Conservation (phyloP, 257 asterid genomes). For the Fraxinus cuspidata region DNA sequence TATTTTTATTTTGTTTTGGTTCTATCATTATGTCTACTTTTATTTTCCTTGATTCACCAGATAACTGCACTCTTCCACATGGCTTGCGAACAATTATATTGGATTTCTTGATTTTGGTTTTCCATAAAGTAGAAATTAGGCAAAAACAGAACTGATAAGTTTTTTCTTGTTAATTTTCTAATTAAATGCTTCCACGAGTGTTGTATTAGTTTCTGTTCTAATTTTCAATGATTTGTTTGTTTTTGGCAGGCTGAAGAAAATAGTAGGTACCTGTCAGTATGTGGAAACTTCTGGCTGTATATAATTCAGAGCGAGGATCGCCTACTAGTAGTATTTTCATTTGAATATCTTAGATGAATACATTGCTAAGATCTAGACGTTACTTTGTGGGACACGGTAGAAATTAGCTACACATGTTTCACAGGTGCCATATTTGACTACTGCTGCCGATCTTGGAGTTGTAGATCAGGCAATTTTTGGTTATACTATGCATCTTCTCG, state of each 20-base stretch:
- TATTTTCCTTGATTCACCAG: not conserved
- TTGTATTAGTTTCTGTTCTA: not conserved
- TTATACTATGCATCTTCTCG: not conserved
- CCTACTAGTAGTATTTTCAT: not conserved
- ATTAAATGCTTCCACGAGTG: not conserved
- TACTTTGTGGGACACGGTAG: not conserved
- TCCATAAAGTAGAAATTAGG: conserved; percentile 5
- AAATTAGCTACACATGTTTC: not conserved
- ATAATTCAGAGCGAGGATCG: not conserved
- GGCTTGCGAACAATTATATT: not conserved
- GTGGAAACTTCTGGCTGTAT: conserved; percentile 6
- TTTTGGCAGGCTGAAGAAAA: conserved; percentile 13
- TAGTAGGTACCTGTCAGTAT: not conserved
- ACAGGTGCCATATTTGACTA: not conserved
- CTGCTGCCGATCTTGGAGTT: not conserved
- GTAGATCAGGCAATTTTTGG: not conserved
- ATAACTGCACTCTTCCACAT: not conserved
- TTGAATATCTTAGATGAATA: not conserved
- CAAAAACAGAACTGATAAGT: not conserved
- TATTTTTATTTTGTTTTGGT: not conserved
- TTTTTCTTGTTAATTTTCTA: not conserved
- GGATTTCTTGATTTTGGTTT: not conserved
- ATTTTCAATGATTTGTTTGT: not conserved
- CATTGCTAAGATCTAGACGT: not conserved
- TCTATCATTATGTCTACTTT: not conserved